These are phyloP conservation scores for Caryopteris hybrid DNA, from an alignment of 305 asterid genomes.

Conservation along the genomic window DNA sequence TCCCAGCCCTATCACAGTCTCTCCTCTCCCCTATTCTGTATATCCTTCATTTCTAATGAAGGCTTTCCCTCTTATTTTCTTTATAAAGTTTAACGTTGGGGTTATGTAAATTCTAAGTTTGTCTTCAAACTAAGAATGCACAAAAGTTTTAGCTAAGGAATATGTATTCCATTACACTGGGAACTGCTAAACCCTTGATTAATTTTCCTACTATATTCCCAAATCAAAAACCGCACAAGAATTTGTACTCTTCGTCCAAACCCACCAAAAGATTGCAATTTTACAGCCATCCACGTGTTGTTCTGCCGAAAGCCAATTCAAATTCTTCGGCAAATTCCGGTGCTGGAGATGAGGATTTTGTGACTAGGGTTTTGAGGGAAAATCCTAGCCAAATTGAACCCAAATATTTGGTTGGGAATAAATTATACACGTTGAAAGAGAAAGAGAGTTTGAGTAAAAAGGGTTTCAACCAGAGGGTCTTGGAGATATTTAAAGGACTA, in stretches of 20 bases:
- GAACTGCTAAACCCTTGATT: conserved; percentile 38
- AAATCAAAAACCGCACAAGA: conserved; percentile 17
- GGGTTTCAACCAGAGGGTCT: conserved; percentile 34
- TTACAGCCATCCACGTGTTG: conserved; percentile 26
- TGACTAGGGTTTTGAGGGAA: conserved; percentile 80
- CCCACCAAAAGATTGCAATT: conserved; percentile 28
- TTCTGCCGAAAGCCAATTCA: conserved; percentile 40
- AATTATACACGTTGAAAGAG: conserved; percentile 68
- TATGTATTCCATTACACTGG: conserved; percentile 43
- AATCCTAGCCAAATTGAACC: conserved; percentile 95
- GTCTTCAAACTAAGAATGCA: conserved; percentile 21
- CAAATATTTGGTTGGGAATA: conserved; percentile 65
- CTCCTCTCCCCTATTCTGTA: neutral
- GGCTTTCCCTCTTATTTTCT: neutral
- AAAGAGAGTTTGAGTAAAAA: conserved; percentile 55
- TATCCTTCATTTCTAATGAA: neutral
- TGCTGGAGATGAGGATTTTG: conserved; percentile 67
- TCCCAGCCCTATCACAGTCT: neutral
- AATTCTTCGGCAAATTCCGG: conserved; percentile 28
- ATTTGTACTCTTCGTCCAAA: conserved; percentile 18
- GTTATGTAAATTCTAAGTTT: conserved; percentile 9
- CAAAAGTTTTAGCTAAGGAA: conserved; percentile 17
- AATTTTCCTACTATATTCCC: conserved; percentile 35
- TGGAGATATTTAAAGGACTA: conserved; percentile 43
- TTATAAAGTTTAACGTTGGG: neutral